phyloP scores from a whole-genome alignment of 352 stramenopile genomes.

The Phytophthora nicotianae region DNA sequence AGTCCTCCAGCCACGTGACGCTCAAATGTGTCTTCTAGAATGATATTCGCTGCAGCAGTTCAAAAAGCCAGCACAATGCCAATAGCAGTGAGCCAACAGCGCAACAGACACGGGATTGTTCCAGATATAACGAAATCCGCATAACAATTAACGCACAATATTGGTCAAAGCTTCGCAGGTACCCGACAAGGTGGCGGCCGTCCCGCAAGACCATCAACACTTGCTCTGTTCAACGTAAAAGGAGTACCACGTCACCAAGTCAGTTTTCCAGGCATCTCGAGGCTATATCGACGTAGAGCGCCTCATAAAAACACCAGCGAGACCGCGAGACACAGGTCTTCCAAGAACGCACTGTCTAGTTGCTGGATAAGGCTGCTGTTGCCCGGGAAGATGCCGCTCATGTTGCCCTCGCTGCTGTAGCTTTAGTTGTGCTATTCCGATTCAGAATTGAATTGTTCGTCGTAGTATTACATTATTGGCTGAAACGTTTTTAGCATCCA shows the following conservation, averaged over 20 bases:
- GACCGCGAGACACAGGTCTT: neutral
- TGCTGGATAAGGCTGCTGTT: conserved; percentile 86
- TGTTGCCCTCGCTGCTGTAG: conserved; percentile 29
- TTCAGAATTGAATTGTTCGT: conserved; percentile 25
- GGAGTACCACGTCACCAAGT: conserved; percentile 9
- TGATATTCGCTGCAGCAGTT: conserved; percentile 90
- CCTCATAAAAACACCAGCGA: conserved; percentile 5
- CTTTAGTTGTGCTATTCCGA: conserved; percentile 1
- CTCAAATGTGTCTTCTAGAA: conserved; percentile 96
- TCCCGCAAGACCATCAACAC: conserved; percentile 94
- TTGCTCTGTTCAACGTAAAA: conserved; percentile 61
- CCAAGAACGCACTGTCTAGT: conserved; percentile 70
- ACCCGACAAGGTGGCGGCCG: conserved; percentile 94
- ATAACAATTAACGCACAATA: conserved; percentile 61
- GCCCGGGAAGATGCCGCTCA: conserved; percentile 82
- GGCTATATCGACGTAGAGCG: neutral
- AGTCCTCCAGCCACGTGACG: conserved; percentile 84
- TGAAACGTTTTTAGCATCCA: conserved; percentile 9
- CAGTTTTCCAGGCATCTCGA: conserved; percentile 7
- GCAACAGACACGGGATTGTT: no score
- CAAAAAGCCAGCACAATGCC: neutral
- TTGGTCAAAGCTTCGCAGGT: conserved; percentile 88
- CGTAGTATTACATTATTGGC: conserved; percentile 15
- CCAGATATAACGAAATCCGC: neutral
- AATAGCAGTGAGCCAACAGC: conserved; percentile 9